Conservation (phyloP, 352 stramenopile genomes). For the Pythium sp. region DNA sequence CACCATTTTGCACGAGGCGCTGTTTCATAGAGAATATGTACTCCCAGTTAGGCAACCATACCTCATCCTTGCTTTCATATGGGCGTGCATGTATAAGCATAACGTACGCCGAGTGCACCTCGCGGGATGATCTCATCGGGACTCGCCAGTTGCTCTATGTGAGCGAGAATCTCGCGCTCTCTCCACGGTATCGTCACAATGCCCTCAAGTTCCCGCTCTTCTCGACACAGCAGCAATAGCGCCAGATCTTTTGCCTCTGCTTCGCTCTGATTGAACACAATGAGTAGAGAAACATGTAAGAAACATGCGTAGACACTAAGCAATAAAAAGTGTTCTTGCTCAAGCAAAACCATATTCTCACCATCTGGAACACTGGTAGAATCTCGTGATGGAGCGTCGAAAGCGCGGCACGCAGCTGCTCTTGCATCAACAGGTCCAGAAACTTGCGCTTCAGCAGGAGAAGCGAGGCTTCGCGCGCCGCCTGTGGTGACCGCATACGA, state of each 20-base stretch:
- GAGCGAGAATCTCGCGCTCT: constrained; percentile 37
- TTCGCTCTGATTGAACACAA: constrained; percentile 28
- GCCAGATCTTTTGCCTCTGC: constrained; percentile 50
- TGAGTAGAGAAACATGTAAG: not conserved
- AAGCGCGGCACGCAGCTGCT: constrained; percentile 40
- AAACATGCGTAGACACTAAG: not conserved
- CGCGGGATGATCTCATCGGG: constrained; percentile 64
- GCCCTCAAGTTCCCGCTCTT: constrained; percentile 33
- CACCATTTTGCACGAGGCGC: constrained; percentile 36
- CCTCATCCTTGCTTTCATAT: not conserved
- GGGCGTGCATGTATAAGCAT: not conserved
- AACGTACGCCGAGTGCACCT: constrained; percentile 46
- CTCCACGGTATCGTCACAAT: constrained; percentile 40
- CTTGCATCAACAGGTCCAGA: constrained; percentile 40
- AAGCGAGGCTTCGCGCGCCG: constrained; percentile 36
- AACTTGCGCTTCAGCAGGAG: constrained; percentile 72
- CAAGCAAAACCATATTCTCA: constrained; percentile 8
- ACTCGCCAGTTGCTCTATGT: constrained; percentile 58
- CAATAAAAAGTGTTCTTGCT: not conserved
- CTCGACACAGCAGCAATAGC: constrained; percentile 53
- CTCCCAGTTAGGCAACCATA: not conserved
- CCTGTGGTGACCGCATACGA: constrained; percentile 47
- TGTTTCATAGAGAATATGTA: constrained; percentile 13
- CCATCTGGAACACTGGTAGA: constrained; percentile 35
- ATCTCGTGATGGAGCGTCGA: constrained; percentile 73